Percentiles rank a stretch among this genome's conserved stretches.
Evolutionary conservation across 257 asterid species (phyloP).

Genomic region (Solanum chiquidenum): DNA sequence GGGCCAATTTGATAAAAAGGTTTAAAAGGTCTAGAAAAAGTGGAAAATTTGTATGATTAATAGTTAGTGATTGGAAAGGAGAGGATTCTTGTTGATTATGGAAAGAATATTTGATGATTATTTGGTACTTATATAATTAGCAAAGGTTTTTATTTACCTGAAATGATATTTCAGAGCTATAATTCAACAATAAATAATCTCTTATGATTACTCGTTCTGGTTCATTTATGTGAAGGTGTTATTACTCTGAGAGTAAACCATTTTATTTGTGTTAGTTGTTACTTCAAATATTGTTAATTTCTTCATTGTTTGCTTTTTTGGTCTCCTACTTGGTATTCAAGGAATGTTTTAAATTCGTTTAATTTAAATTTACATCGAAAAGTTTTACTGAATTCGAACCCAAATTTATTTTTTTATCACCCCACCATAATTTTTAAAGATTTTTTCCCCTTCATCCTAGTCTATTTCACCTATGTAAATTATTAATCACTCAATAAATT

Average conservation of each 20-base stretch:
- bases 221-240: neutral
- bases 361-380: neutral
- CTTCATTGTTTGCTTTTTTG: neutral
- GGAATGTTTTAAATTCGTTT: fast-evolving
- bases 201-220: neutral
- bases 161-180: neutral
- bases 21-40: neutral
- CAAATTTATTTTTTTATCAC: neutral
- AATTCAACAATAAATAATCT: neutral
- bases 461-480: neutral
- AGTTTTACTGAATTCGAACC: fast-evolving
- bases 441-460: neutral
- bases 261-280: neutral
- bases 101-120: neutral
- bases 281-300: neutral
- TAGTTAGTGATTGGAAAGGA: neutral
- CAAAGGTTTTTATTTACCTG: neutral
- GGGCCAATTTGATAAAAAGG: neutral
- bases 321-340: neutral
- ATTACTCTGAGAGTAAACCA: neutral
- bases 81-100: neutral
- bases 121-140: neutral
- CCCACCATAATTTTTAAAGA: neutral
- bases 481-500: neutral
- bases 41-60: neutral